phyloP scores from a whole-genome alignment of 306 rosid species.

The Prunus persica region Prunus_persica_NCBIv2 NC_034009.1:426501-427000 shows the following conservation, averaged over 20 bases:
- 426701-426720: no score
- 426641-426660: neutral
- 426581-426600: neutral
- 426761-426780: constrained; percentile 4
- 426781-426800: neutral
- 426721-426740: neutral
- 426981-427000: constrained; percentile 97
- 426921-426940: neutral
- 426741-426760: neutral
- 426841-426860: neutral
- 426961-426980: constrained; percentile 95
- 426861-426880: neutral
- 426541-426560: neutral
- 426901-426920: neutral
- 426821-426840: neutral
- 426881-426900: neutral
- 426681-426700: no score
- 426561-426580: neutral
- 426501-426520: neutral
- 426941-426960: constrained; percentile 35
- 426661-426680: no score
- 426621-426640: no score
- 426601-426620: neutral
- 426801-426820: neutral
- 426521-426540: neutral